Evolutionary conservation across 306 rosid species (phyloP).

Genomic region (Dicorynia guianensis): DNA sequence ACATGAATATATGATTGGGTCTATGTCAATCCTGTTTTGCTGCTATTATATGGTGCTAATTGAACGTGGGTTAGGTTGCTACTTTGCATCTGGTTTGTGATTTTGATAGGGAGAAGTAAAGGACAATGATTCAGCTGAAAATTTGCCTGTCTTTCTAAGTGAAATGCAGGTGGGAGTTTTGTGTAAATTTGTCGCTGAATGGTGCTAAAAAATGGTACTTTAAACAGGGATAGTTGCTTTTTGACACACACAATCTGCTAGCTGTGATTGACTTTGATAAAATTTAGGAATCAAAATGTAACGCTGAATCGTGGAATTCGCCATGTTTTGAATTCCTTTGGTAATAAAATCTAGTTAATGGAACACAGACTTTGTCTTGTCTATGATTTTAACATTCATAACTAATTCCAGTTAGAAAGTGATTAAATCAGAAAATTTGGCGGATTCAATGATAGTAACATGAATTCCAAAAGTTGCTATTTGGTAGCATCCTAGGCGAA

Average conservation of each 20-base stretch:
- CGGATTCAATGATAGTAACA: neutral
- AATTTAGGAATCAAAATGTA: neutral
- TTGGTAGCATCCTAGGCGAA: neutral
- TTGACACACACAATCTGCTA: conserved; percentile 4
- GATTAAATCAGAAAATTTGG: neutral
- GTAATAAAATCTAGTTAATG: neutral
- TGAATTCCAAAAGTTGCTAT: conserved; percentile 7
- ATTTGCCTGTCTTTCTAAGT: neutral
- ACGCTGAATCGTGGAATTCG: neutral
- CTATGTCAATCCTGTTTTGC: neutral
- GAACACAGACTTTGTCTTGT: neutral
- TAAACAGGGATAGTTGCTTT: neutral
- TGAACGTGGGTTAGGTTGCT: neutral
- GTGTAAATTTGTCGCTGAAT: neutral
- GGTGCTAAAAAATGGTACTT: neutral
- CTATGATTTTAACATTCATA: conserved; percentile 1
- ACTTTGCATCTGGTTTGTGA: neutral
- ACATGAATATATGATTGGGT: neutral
- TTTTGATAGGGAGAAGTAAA: neutral
- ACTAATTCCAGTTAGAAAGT: neutral
- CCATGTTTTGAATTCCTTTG: neutral
- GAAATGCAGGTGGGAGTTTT: neutral
- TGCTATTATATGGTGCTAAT: neutral
- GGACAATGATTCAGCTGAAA: neutral
- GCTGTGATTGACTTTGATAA: neutral